Evolutionary conservation across 257 asterid genomes (phyloP), one percentile per base, ranked within the genome.

Genomic region (Anisodus tanguticus): DNA sequence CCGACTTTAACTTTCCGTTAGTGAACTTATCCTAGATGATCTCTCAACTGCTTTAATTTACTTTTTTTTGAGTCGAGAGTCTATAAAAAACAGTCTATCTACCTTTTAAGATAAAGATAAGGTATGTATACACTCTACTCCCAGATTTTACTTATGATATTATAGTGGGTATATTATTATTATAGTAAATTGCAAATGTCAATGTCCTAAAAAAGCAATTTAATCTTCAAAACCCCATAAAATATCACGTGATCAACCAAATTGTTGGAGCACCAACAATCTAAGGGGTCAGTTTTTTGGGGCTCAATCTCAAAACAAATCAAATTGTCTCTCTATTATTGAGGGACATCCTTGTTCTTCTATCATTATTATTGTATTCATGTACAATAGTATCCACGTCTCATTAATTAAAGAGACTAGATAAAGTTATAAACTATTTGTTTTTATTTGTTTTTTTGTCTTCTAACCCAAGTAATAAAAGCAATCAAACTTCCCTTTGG

Each of bases 281-380:
- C 10, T 5, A 5, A 47, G 35, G 35, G 35, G 35, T 31, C 35
- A 31, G 35, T 1, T 3, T 51, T 76, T 51, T 37, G 76, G 47
- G 81, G 62, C 62, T 53, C 82, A 77, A 77, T 53, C 12, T 77
- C 9, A 4, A 77, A 77, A 53, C 82, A 77, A 77, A 77, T 77
- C 49, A 77, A 49, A 12, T 26, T 77, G 49, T 77, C 82, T 37
- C 64, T 77, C 82, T 53, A 77, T 77, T 53, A 77, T 77, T 77
- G 82, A 77, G 82, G 82, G 66, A 53, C 82, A 77, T 77, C 31
- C 35, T 31, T 53, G 31, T 77, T 77, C 64, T 77, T 77, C 78
- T 69, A 49, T 69, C 54, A 39, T 37, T 1, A 39, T 37, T 1
- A 74, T 22, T 3, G 8, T 51, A 9, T 68, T n/a, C 0, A 31